A percentile compares a stretch with the other conserved stretches of the same genome.
Conservation (phyloP, 78 protist species). For the Dictyostelium brefeldianum region DNA sequence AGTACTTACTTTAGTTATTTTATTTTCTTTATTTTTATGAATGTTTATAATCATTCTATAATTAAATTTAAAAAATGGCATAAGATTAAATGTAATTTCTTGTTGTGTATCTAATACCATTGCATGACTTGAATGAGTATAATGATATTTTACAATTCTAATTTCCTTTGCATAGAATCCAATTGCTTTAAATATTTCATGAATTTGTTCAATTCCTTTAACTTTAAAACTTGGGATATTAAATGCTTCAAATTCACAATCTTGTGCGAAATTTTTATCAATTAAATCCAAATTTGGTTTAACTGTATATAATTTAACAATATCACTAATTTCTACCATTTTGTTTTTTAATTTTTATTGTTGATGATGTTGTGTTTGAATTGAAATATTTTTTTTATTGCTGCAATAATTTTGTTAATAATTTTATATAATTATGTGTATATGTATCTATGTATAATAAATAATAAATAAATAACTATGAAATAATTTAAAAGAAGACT, state of each 20-base stretch:
- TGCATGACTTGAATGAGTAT: not conserved
- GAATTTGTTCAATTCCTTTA: slow-evolving; percentile 31
- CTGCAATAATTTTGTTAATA: too few relatives aligned
- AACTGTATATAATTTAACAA: slow-evolving; percentile 25
- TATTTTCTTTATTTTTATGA: slow-evolving; percentile 44
- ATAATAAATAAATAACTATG: not conserved
- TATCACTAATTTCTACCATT: slow-evolving; percentile 58
- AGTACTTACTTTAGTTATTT: slow-evolving; percentile 39
- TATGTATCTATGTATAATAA: too few relatives aligned
- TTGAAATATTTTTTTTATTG: too few relatives aligned
- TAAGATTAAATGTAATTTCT: not conserved
- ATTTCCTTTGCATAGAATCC: slow-evolving; percentile 28
- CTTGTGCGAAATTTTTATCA: slow-evolving; percentile 30
- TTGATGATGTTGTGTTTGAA: not conserved
- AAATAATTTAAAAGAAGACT: not conserved
- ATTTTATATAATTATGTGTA: too few relatives aligned
- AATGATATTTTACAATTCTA: slow-evolving; percentile 2
- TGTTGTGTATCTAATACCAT: slow-evolving; percentile 32
- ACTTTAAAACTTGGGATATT: slow-evolving; percentile 48
- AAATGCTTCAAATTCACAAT: slow-evolving; percentile 43
- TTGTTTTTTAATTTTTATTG: not conserved
- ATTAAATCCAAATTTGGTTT: slow-evolving; percentile 36
- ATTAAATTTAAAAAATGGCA: slow-evolving; percentile 25
- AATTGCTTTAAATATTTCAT: slow-evolving; percentile 53
- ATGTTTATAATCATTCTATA: slow-evolving; percentile 37